Evolutionary conservation across 169 alveolate genomes (phyloP), one percentile per base, ranked within the genome.

Genomic region (Cryptosporidium canis): DNA sequence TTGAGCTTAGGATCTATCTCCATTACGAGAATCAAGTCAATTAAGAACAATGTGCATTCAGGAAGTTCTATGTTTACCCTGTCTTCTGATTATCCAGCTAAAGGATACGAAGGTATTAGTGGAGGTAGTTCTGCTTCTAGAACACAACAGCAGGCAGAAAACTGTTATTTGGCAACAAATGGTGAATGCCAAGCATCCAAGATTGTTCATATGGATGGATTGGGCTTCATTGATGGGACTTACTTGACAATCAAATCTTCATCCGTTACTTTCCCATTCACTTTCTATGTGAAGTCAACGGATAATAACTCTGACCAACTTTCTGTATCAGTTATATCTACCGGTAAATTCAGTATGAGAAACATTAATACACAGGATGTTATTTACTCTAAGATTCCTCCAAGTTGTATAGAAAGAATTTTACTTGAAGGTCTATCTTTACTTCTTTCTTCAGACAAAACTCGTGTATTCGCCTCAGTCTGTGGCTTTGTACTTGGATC

Each of bases 71-170:
- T 6, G 7, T 58, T 55, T 31, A 21, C 58, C 6, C 55, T 61
- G 9, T 21, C 65, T 18, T 35, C 55, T 29, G 87, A 61, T 43
- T 77, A 77, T 61, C 87, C 87, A 24, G 77, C 68, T 11, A 41
- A 77, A 9, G 87, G 87, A 2, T 77, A 77, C 43, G 66, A 35
- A 37, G 9, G 39, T 45, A 70, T 70, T 29, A 70, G 84, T 14
- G 84, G 84, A 70, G 84, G 87, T 58, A 77, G 64, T 43, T 45
- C 77, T 1, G 0, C 44, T n/a, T 77, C 72, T 7, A 70, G 84
- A 77, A 55, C 87, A 61, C 39, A 21, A 24, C 87, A 55, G 24
- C 70, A 77, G n/a, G 51, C 87, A 4, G 53, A 35, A 58, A 77
- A 61, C 35, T 77, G 87, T 39, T 77, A 77, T 14, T 39, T 77